Percentiles rank a stretch among this genome's conserved stretches.
phyloP scores from a whole-genome alignment of 176 grass and related monocot genomes.

The Zoysia japonica region DNA sequence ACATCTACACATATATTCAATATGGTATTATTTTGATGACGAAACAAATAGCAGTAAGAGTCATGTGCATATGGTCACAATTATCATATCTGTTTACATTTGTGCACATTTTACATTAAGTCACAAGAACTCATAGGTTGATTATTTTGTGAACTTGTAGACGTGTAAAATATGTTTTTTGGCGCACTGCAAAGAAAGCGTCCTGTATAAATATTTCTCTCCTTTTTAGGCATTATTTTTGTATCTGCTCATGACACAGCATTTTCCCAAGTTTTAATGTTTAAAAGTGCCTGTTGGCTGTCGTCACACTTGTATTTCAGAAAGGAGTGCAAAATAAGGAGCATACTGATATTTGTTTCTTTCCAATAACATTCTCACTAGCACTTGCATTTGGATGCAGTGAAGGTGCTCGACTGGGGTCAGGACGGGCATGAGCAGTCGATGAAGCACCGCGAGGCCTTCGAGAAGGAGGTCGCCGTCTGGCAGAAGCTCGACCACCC shows the following conservation, averaged over 20 bases:
- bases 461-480: slow-evolving; percentile 75
- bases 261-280: not conserved
- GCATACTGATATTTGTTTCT: not conserved
- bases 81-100: not conserved
- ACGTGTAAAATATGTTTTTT: not conserved
- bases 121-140: not conserved
- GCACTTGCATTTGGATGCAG: slow-evolving; percentile 37
- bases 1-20: not conserved
- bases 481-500: slow-evolving; percentile 85
- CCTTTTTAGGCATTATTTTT: not conserved
- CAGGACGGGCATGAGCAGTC: slow-evolving; percentile 51
- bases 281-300: not conserved
- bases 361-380: not conserved
- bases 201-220: not conserved
- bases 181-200: not conserved
- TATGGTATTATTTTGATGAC: not conserved
- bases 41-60: not conserved
- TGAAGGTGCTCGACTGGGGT: slow-evolving; percentile 87
- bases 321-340: not conserved
- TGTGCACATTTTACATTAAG: not conserved
- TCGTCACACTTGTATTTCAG: not conserved
- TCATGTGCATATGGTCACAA: not conserved
- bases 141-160: not conserved
- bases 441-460: slow-evolving; percentile 64
- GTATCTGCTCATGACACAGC: not conserved